phyloP scores from a whole-genome alignment of 1,139 yeast species.

The Yamadazyma aaseri region DNA sequence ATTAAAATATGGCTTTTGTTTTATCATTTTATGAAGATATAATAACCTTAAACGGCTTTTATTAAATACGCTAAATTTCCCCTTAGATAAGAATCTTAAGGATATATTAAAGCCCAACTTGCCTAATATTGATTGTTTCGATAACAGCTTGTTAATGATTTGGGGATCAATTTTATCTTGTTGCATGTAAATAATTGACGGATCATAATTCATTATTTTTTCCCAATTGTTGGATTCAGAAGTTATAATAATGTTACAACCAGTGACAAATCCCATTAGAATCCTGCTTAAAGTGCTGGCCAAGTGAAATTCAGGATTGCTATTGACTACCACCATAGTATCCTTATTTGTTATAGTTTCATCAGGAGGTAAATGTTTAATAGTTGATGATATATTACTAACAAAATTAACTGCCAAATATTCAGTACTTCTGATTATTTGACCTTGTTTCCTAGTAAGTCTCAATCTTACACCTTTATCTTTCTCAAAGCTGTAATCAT shows the following conservation, averaged over 20 bases:
- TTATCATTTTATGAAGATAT: conserved; percentile 31
- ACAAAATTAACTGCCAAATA: conserved; percentile 64
- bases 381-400: conserved; percentile 60
- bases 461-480: conserved; percentile 42
- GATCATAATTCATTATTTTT: conserved; percentile 15
- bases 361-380: conserved; percentile 55
- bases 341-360: conserved; percentile 43
- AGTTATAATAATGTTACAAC: conserved; percentile 19
- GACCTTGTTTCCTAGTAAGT: conserved; percentile 21
- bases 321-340: conserved; percentile 37
- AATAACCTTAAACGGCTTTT: conserved; percentile 34
- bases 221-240: conserved; percentile 9
- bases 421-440: conserved; percentile 25
- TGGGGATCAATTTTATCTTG: conserved; percentile 6
- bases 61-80: conserved; percentile 20
- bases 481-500: conserved; percentile 30
- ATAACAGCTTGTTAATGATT: conserved; percentile 5
- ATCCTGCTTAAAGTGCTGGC: conserved; percentile 30
- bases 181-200: conserved; percentile 25
- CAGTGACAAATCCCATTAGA: conserved; percentile 29
- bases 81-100: conserved; percentile 25
- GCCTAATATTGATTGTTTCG: conserved; percentile 14
- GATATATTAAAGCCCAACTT: conserved; percentile 19
- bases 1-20: conserved; percentile 14
- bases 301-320: conserved; percentile 15